A percentile compares a stretch with the other conserved stretches of the same genome.
Conservation (phyloP, 768 basidiomycete genomes). For the Tephrocybe sp. region DNA sequence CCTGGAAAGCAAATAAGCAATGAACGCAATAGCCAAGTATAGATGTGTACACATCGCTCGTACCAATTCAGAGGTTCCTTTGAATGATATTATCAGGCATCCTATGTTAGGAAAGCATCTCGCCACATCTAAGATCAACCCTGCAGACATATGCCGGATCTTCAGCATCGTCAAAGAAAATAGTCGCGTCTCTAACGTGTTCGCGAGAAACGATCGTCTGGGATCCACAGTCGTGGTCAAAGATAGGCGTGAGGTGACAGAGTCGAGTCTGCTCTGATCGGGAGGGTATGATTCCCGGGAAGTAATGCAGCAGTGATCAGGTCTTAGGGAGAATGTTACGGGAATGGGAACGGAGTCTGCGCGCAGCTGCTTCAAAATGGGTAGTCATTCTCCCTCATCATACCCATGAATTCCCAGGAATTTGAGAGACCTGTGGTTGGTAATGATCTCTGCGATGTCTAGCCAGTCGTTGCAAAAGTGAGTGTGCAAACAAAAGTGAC, state of each 20-base stretch:
- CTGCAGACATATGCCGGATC: not conserved
- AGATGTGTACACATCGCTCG: too few relatives aligned
- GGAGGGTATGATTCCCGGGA: not conserved
- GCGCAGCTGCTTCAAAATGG: not conserved
- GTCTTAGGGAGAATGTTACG: not conserved
- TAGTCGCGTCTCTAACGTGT: not conserved
- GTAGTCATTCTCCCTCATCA: not conserved
- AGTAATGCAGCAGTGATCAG: not conserved
- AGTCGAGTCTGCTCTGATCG: not conserved
- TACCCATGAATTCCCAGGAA: not conserved
- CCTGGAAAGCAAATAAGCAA: too few relatives aligned
- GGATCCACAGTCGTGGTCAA: not conserved
- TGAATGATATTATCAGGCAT: too few relatives aligned
- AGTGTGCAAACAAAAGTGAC: not conserved
- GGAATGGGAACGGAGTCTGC: not conserved
- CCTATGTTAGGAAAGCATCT: not conserved
- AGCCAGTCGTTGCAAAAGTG: not conserved
- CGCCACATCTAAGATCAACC: not conserved
- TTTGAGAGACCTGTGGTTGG: not conserved
- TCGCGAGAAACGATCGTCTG: not conserved
- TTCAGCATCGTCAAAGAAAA: not conserved
- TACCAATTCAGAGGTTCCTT: too few relatives aligned
- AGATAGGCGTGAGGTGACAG: not conserved
- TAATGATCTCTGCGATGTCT: not conserved
- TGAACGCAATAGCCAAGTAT: too few relatives aligned